Conservation (phyloP, 352 stramenopile genomes). For the Phytophthora boehmeriae region DNA sequence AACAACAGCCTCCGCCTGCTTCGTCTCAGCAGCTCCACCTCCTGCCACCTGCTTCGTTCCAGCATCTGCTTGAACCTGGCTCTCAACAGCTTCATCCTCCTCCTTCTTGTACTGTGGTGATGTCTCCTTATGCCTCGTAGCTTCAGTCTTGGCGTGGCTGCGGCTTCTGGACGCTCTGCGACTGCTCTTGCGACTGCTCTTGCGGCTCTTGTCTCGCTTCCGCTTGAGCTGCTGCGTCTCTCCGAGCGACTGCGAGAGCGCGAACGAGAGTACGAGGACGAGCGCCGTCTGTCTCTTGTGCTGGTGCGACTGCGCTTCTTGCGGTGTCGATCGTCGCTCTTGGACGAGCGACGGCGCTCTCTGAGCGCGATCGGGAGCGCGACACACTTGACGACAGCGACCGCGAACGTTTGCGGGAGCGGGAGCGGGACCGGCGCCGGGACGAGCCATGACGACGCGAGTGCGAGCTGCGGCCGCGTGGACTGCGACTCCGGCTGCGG, state of each 20-base stretch:
- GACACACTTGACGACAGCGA: constrained; percentile 40
- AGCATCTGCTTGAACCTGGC: neutral
- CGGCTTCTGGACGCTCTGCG: constrained; percentile 27
- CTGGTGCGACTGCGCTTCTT: constrained; percentile 38
- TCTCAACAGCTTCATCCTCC: constrained; percentile 3
- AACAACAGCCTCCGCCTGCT: neutral
- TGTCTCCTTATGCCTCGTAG: constrained; percentile 10
- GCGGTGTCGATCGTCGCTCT: constrained; percentile 29
- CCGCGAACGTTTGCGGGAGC: constrained; percentile 27
- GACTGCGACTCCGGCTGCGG: constrained; percentile 34
- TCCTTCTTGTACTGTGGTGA: constrained; percentile 29
- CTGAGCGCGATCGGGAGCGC: constrained; percentile 47
- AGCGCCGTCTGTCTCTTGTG: constrained; percentile 17
- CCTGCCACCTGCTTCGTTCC: neutral
- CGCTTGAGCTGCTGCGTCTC: constrained; percentile 34
- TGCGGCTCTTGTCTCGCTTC: constrained; percentile 19
- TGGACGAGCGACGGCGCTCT: constrained; percentile 30
- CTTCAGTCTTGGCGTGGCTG: constrained; percentile 15
- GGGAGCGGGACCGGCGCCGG: constrained; percentile 22
- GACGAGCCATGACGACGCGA: constrained; percentile 29
- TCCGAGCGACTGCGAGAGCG: constrained; percentile 39
- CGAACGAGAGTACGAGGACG: constrained; percentile 29
- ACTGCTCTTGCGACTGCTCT: constrained; percentile 22
- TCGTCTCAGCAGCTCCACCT: neutral
- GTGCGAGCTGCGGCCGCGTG: constrained; percentile 19